These are phyloP conservation scores for Diplocarpon mali DNA, from an alignment of 2,329 filamentous ascomycete species.

Conservation along the genomic window DNA sequence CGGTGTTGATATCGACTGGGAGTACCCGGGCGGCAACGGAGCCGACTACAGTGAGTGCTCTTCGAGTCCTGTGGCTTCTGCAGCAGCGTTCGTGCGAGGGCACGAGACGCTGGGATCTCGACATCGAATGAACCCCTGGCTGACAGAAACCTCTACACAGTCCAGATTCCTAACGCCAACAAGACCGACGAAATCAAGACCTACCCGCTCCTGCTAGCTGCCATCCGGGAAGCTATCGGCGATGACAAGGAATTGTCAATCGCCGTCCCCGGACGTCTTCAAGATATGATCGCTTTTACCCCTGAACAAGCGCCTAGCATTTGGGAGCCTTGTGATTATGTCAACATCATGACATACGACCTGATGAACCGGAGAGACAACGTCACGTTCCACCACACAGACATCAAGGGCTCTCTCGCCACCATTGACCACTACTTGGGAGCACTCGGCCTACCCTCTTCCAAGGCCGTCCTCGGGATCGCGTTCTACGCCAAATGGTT, in stretches of 20 bases:
- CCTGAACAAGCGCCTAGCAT: conserved; percentile 46
- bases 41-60: conserved; percentile 46
- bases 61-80: no score
- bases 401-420: conserved; percentile 41
- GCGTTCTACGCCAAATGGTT: conserved; percentile 61
- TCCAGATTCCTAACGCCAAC: conserved; percentile 45
- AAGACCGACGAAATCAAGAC: conserved; percentile 52
- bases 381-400: conserved; percentile 52
- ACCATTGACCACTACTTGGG: conserved; percentile 50
- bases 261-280: conserved; percentile 51
- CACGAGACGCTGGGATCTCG: no score
- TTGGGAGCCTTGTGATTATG: conserved; percentile 47
- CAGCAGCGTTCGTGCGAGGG: no score
- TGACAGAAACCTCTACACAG: no score
- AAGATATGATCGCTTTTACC: conserved; percentile 60
- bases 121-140: no score
- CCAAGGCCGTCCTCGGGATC: conserved; percentile 50
- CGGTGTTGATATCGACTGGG: conserved; percentile 35
- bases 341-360: conserved; percentile 64
- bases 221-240: conserved; percentile 47
- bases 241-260: conserved; percentile 50
- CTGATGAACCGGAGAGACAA: conserved; percentile 59
- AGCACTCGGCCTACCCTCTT: conserved; percentile 31
- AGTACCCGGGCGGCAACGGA: conserved; percentile 45
- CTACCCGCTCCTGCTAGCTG: conserved; percentile 49